These are phyloP conservation scores for Coemansia sp. DNA, from an alignment of 192 early-diverging fungal genomes.

Conservation along the genomic window DNA sequence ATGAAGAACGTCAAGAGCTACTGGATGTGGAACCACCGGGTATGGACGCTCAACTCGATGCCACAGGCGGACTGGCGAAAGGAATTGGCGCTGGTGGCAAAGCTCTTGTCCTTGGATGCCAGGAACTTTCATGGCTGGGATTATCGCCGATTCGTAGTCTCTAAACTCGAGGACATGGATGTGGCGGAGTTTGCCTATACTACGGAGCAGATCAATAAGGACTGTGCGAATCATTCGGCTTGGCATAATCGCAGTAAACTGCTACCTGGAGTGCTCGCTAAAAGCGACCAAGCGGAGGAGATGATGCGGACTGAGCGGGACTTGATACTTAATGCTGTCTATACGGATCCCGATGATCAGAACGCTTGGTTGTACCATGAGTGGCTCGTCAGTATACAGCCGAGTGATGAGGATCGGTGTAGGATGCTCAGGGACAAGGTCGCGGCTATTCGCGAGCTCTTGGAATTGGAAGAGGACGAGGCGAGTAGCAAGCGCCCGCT, in stretches of 20 bases:
- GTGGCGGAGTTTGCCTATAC: conserved; percentile 85
- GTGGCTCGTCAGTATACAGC: conserved; percentile 76
- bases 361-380: conserved; percentile 96
- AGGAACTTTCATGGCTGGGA: conserved; percentile 99
- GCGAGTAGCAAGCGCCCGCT: conserved; percentile 31
- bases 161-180: conserved; percentile 34
- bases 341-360: conserved; percentile 96
- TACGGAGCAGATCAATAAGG: conserved; percentile 83
- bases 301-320: conserved; percentile 68
- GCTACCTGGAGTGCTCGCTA: conserved; percentile 49
- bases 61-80: conserved; percentile 73
- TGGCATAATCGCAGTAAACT: conserved; percentile 95
- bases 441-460: conserved; percentile 45
- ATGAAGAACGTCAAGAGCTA: conserved; percentile 89
- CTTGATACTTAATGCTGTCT: conserved; percentile 85
- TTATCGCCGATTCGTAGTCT: conserved; percentile 89
- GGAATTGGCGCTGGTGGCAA: conserved; percentile 75
- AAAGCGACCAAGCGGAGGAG: conserved; percentile 7
- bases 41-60: conserved; percentile 83
- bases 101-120: conserved; percentile 84
- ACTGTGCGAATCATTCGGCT: conserved; percentile 97
- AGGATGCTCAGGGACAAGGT: conserved; percentile 29
- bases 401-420: conserved; percentile 28
- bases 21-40: conserved; percentile 96
- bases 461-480: conserved; percentile 48